Evolutionary conservation across 2,329 filamentous ascomycete genomes (phyloP).

Genomic region (Nothomitra cinnamomea): DNA sequence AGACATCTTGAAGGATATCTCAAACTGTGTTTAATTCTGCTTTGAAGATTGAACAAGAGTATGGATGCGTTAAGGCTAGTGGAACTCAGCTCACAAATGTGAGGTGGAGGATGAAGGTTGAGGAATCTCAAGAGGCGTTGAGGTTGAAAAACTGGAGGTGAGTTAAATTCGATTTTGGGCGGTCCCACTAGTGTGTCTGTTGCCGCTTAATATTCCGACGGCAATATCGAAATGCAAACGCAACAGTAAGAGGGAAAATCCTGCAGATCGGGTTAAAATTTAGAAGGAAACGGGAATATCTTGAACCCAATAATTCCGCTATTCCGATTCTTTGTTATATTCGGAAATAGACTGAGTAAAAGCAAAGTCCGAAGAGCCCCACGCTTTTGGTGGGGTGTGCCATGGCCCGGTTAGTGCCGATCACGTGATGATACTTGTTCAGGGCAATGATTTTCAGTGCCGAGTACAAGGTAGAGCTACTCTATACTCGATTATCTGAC

Average conservation of each 20-base stretch:
- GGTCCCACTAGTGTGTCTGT: background rate
- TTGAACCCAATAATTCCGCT: background rate
- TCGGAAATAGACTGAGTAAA: too few relatives aligned
- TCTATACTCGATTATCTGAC: too few relatives aligned
- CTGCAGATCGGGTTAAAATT: background rate
- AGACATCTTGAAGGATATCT: constrained; percentile 33
- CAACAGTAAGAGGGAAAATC: background rate
- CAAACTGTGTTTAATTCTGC: background rate
- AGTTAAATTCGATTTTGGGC: background rate
- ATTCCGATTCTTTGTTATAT: too few relatives aligned
- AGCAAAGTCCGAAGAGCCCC: too few relatives aligned
- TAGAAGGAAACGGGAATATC: background rate
- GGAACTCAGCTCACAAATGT: background rate
- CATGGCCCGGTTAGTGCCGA: too few relatives aligned
- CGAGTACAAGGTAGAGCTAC: too few relatives aligned
- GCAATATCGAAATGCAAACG: background rate
- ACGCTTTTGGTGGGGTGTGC: too few relatives aligned
- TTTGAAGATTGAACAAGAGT: background rate
- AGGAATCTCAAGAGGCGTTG: background rate
- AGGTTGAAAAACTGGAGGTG: constrained; percentile 5
- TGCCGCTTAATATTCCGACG: background rate
- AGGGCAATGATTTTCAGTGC: too few relatives aligned
- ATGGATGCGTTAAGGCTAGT: background rate
- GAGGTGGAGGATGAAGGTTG: background rate
- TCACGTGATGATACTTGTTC: too few relatives aligned